phyloP scores from a whole-genome alignment of 2,329 filamentous ascomycete genomes.

The Botrytis medusae region DNA sequence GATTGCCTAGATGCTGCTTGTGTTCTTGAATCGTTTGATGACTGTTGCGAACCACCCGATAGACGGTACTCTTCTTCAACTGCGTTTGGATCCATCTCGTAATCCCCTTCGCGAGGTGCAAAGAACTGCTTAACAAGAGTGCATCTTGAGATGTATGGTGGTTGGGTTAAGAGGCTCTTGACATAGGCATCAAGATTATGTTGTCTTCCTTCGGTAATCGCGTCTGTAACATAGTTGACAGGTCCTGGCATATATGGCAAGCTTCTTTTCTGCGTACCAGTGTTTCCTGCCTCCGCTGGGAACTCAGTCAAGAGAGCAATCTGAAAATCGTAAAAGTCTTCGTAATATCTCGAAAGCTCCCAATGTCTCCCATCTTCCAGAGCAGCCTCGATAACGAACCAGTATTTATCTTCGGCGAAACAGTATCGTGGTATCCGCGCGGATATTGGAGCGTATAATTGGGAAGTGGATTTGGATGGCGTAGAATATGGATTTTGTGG shows the following conservation, averaged over 20 bases:
- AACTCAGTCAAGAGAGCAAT: constrained; percentile 92
- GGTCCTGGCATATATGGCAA: constrained; percentile 97
- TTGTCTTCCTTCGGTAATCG: constrained; percentile 88
- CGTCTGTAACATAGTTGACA: constrained; percentile 96
- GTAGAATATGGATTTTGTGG: constrained; percentile 38
- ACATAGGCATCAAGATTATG: constrained; percentile 95
- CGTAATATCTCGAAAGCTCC: constrained; percentile 93
- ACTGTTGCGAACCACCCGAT: constrained; percentile 68
- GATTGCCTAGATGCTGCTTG: constrained; percentile 64
- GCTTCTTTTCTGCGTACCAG: constrained; percentile 72
- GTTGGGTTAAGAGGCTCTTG: constrained; percentile 82
- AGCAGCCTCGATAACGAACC: constrained; percentile 92
- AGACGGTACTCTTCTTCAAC: constrained; percentile 70
- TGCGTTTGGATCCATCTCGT: constrained; percentile 77
- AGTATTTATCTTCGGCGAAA: constrained; percentile 97
- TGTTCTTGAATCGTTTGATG: constrained; percentile 61
- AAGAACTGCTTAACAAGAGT: constrained; percentile 89
- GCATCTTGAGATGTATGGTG: constrained; percentile 79
- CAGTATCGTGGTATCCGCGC: constrained; percentile 91
- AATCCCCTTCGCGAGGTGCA: constrained; percentile 83
- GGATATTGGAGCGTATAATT: constrained; percentile 72
- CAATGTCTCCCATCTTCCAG: constrained; percentile 89
- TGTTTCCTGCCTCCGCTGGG: constrained; percentile 88
- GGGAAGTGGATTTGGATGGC: constrained; percentile 48
- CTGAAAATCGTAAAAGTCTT: constrained; percentile 99